Evolutionary conservation across 202 grass and related monocot genomes (phyloP), one percentile per base, ranked within the genome.

Genomic region (Cymbopogon flexuosus): DNA sequence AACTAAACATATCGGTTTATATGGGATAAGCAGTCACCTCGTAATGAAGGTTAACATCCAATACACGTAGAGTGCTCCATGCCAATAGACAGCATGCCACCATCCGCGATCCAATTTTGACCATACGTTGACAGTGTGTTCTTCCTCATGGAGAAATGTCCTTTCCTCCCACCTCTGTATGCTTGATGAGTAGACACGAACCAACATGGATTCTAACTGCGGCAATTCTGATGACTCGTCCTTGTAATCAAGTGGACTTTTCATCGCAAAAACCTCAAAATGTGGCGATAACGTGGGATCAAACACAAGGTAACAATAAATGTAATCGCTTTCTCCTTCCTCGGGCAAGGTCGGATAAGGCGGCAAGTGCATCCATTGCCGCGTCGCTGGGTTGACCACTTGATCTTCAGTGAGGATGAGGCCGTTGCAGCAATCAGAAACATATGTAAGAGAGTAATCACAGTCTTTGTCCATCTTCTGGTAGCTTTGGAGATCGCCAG

Each of bases 91-190:
- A 4, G 12, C 10, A 4, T 59, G 31, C 1, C 0, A 2, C 3
- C 0, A 0, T 19, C 31, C 16, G 5, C 0, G 1, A 19, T 1
- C 2, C 5, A 10, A 15, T 5, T 0, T 5, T 33, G 31, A 33
- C 31, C 31, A 33, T 33, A 33, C 31, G 0, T 7, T 21, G 3
- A 2, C 5, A 23, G 7, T 5, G 0, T 18, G 35, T 1, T 30
- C 46, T 57, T 76, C 23, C 40, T 42, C 40, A 8, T 22, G 14
- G 2, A 29, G 21, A 62, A 76, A 46, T 10, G 14, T 4, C 58
- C 23, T 63, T 3, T 75, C 6, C n/a, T 75, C 34, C 52, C 52
- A 75, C 12, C 7, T 51, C 27, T 29, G 45, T 19, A 15, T 35
- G 8, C 0, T 19, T 0, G 70, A 72, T 3, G 37, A 45, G 22